These are phyloP conservation scores for Scedosporium minutisporum DNA, from an alignment of 2,329 filamentous ascomycete species.

Conservation along the genomic window DNA sequence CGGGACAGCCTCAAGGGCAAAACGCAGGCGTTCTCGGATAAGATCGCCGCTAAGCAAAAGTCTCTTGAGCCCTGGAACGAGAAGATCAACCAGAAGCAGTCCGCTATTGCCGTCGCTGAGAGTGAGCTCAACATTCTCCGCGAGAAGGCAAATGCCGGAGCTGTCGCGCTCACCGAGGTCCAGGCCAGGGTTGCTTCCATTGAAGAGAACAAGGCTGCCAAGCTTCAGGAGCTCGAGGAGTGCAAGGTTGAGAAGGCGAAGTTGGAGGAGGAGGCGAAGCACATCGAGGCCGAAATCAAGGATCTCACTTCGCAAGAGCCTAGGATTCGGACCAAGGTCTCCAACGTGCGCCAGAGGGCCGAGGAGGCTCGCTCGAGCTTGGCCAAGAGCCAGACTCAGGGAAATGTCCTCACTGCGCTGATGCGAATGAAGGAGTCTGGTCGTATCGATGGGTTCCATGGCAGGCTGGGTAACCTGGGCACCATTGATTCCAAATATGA, in stretches of 20 bases:
- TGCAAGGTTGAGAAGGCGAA: constrained; percentile 63
- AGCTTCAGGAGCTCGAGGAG: constrained; percentile 64
- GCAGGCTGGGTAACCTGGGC: constrained; percentile 85
- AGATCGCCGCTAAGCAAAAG: constrained; percentile 88
- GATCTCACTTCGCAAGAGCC: constrained; percentile 70
- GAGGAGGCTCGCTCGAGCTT: constrained; percentile 90
- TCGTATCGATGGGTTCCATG: constrained; percentile 94
- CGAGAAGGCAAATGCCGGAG: constrained; percentile 81
- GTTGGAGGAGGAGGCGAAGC: constrained; percentile 65
- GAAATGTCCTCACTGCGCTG: constrained; percentile 81
- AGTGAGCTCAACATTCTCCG: constrained; percentile 87
- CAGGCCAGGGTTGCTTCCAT: constrained; percentile 69
- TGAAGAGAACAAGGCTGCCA: constrained; percentile 59
- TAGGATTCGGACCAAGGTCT: constrained; percentile 72
- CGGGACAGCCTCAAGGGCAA: constrained; percentile 87
- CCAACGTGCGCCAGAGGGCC: constrained; percentile 83
- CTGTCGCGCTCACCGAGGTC: constrained; percentile 73
- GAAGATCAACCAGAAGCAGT: constrained; percentile 94
- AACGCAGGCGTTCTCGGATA: constrained; percentile 85
- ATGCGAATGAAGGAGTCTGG: constrained; percentile 95
- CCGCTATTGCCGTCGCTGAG: constrained; percentile 84
- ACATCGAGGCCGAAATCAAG: constrained; percentile 62
- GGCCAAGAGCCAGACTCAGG: constrained; percentile 81
- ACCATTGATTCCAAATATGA: constrained; percentile 92
- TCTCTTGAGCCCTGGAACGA: constrained; percentile 92